Evolutionary conservation across 1,139 yeast genomes (phyloP), one percentile per base, ranked within the genome.

Genomic region (Pneumocystis wakefieldiae): DNA sequence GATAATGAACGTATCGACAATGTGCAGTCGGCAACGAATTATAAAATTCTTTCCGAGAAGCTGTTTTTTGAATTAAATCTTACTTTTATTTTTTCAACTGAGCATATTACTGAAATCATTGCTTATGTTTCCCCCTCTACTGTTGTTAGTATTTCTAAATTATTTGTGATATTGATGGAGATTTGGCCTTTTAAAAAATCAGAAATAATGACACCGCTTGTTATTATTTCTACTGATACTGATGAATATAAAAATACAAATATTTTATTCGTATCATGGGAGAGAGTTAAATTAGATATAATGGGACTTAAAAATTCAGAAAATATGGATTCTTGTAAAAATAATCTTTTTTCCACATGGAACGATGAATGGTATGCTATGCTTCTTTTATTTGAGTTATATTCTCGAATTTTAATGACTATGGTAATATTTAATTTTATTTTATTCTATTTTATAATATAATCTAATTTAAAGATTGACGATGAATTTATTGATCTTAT

Each of bases 401-500:
- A 62, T 37, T 59, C 66, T 14, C 62, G 67, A 14, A 58, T 65
- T 39, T 59, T 65, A 24, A 41, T 55, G 39, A 65, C 67, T 8
- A 65, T 65, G 67, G 63, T 57, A 48, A 48, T 48, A 7, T 24
- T 48, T 24, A 48, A 10, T 3, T 12, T 37, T 57, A 36, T 36
- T 37, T 57, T 57, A 19, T 36, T 37, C 29, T 57, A 19, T 42
- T 5, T 5, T 42, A 42, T 24, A 37, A 24, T 5, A 38, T 19
- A 8, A 8, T 57, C 6, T 37, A 28, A 55, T 19, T 57, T 37
- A 37, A 37, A 57, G 59, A 36, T 61, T 6, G 67, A 65, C 42
- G 65, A 61, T 28, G 67, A 64, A 19, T 65, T 65, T 59, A 61
- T 64, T 36, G 62, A 61, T 57, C 53, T 58, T 5, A n/a, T 29